Percentiles rank a stretch among this genome's conserved stretches.
These are phyloP conservation scores for Digitaria exilis DNA, from an alignment of 202 grass and related monocot species.

Conservation along the genomic window DNA sequence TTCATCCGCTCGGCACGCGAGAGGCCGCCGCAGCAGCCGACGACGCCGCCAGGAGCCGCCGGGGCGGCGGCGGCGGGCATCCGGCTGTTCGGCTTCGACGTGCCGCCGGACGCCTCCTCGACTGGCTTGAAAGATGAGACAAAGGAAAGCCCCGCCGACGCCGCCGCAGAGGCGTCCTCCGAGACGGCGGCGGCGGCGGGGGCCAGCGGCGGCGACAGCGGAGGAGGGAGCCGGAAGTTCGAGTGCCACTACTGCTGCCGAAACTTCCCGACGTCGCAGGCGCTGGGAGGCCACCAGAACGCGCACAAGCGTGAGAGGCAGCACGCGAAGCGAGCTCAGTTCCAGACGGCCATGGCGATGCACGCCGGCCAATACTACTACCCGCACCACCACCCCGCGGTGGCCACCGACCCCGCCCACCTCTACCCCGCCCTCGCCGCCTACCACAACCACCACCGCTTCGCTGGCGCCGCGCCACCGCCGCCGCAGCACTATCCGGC, in stretches of 20 bases:
- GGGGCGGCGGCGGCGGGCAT: slow-evolving; percentile 36
- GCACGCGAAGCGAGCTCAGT: slow-evolving; percentile 60
- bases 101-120: slow-evolving; percentile 33
- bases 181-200: neutral
- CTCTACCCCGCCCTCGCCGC: slow-evolving; percentile 40
- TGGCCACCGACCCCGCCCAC: slow-evolving; percentile 2
- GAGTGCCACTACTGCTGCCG: slow-evolving; percentile 78
- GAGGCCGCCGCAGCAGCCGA: neutral
- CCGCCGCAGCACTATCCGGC: slow-evolving; percentile 57
- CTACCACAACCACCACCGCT: slow-evolving; percentile 49
- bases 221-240: slow-evolving; percentile 40
- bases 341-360: slow-evolving; percentile 64
- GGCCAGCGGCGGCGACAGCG: neutral
- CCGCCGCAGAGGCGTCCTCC: neutral
- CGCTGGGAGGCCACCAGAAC: slow-evolving; percentile 80
- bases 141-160: neutral
- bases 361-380: slow-evolving; percentile 49
- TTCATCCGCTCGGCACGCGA: slow-evolving; percentile 38
- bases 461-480: too few species aligned
- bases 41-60: neutral
- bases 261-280: slow-evolving; percentile 81
- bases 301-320: slow-evolving; percentile 82
- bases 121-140: neutral
- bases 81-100: slow-evolving; percentile 72
- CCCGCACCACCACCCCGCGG: neutral